Base-by-base conservation (phyloP, 345 rosid species). In the Populus tremula region DNA sequence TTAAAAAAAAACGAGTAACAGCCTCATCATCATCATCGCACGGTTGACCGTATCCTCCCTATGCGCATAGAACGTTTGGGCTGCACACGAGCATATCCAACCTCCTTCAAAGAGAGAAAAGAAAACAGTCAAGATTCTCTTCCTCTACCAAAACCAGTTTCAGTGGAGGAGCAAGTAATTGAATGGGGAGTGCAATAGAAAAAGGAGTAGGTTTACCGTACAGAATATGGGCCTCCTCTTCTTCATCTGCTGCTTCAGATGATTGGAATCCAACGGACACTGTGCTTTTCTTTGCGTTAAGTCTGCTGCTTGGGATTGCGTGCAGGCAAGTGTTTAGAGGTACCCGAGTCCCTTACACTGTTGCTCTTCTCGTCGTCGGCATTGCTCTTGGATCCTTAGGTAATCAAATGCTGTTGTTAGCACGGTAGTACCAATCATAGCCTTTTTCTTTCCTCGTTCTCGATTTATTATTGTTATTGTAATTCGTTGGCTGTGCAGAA, bases 261-360 rank as follows among this genome's bases (percentile, higher is more conserved):
- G 79, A 82, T 56, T 72, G 72, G 38, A 77, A 84, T 76, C 90
- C 98, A 38, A 87, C 91, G 0, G 93, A 92, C 68, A 91, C 98
- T 36, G 97, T 96, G 78, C n/a, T 90, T 71, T 96, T 96, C 81
- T 89, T 92, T 54, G 97, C 93, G 17, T 54, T 93, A 56, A 87
- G 87, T 83, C 81, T 96, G 84, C 87, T 88, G 47, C 89, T 93
- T 49, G 99, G 98, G 68, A 91, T 92, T 50, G 98, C 94, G 14
- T 87, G 79, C 18, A 80, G 98, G 74, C 98, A 93, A 62, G 49
- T 89, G 72, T 81, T 96, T 59, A 91, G 98, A 0, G 98, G 99
- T 3, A 96, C 97, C 67, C 83, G 97, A 65, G 97, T 96, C 47
- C 99, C 98, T 10, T 96, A 93, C 83, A 96, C 98, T 33, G 94